These are phyloP conservation scores for Cryptococcus depauperatus DNA, from an alignment of 1,284 basidiomycete species.

Conservation along the genomic window DNA sequence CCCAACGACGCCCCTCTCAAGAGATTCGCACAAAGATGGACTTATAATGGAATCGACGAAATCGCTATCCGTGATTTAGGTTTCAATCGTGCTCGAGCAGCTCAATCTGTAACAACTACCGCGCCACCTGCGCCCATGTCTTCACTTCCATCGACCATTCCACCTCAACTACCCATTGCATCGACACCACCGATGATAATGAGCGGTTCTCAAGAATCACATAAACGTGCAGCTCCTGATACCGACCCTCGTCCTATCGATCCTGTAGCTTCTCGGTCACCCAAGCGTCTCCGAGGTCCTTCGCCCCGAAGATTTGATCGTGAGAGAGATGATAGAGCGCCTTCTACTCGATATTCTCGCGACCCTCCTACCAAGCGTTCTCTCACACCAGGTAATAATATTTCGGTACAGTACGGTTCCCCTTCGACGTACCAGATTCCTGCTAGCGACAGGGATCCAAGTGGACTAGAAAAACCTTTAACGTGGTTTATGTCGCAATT, in stretches of 20 bases:
- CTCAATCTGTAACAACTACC: background rate
- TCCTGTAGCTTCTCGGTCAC: conserved; percentile 3
- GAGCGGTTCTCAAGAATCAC: background rate
- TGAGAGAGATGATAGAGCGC: conserved; percentile 2
- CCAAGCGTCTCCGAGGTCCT: conserved; percentile 12
- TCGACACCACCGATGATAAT: background rate
- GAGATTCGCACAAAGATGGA: conserved; percentile 80
- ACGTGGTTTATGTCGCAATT: conserved; percentile 73
- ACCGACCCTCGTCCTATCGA: conserved; percentile 3
- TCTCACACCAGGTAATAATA: background rate
- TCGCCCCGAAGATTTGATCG: conserved; percentile 8
- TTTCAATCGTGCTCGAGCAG: conserved; percentile 47
- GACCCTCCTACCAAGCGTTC: background rate
- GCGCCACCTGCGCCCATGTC: background rate
- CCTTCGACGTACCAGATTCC: conserved; percentile 1
- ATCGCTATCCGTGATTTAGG: conserved; percentile 85
- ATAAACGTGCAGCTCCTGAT: conserved; percentile 11
- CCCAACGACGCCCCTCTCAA: conserved; percentile 81
- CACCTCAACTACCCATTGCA: background rate
- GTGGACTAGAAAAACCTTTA: conserved; percentile 59
- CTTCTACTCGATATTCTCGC: background rate
- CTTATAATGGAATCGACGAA: conserved; percentile 78
- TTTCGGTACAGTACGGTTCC: background rate
- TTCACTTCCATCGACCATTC: background rate
- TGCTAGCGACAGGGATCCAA: conserved; percentile 45